Evolutionary conservation across 148 eudicot genomes (phyloP).

Genomic region (Diospyros lotus): DNA sequence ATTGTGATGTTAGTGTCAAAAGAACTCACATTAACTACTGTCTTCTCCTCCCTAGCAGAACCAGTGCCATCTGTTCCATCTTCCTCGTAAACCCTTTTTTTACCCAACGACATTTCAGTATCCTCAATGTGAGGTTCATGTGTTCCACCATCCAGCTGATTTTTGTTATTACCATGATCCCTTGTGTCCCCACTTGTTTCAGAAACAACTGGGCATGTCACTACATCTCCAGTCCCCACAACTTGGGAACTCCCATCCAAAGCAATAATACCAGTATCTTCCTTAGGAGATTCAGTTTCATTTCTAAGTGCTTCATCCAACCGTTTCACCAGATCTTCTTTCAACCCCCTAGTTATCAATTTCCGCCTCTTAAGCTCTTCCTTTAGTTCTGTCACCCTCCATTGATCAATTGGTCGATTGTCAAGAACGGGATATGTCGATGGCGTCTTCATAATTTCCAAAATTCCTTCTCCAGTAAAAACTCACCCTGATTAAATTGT

Average conservation of each 20-base stretch:
- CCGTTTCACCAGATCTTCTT: conserved; percentile 68
- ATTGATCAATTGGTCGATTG: conserved; percentile 76
- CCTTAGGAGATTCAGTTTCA: conserved; percentile 41
- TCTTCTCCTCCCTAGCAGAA: conserved; percentile 13
- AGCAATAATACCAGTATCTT: conserved; percentile 23
- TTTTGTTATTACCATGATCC: conserved; percentile 13
- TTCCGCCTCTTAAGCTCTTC: conserved; percentile 87
- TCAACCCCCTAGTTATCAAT: conserved; percentile 71
- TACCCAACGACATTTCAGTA: conserved; percentile 17
- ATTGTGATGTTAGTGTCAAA: conserved; percentile 10
- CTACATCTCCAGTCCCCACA: conserved; percentile 20
- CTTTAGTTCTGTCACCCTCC: conserved; percentile 87
- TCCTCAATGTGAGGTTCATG: conserved; percentile 21
- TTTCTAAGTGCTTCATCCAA: conserved; percentile 61
- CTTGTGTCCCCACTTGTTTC: conserved; percentile 13
- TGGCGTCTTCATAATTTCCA: conserved; percentile 26
- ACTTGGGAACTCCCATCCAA: conserved; percentile 17
- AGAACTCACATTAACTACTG: neutral
- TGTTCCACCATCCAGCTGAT: conserved; percentile 17
- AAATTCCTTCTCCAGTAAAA: conserved; percentile 5
- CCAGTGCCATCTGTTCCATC: conserved; percentile 21
- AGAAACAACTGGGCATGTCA: conserved; percentile 8
- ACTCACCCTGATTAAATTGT: conserved; percentile 15
- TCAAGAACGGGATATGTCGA: conserved; percentile 63
- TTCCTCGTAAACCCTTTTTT: conserved; percentile 24